Conservation (phyloP, 768 basidiomycete species). For the Asterophora lycoperdoides region DNA sequence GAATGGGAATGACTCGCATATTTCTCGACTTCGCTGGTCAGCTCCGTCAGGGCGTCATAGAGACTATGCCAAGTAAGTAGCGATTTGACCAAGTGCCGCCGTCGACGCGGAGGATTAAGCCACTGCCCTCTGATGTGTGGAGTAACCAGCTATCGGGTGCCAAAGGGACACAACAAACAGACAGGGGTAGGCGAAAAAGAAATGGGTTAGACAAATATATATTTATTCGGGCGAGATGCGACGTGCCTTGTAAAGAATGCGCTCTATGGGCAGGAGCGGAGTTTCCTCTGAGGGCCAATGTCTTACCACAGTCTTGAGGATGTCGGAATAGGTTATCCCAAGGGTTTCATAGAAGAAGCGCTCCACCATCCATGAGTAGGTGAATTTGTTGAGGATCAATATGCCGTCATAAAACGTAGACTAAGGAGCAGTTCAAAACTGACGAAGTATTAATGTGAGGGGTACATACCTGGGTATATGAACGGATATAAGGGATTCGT, state of each 20-base stretch:
- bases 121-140: constrained; percentile 58
- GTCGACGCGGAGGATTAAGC: constrained; percentile 63
- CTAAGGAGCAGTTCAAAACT: constrained; percentile 28
- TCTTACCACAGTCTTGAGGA: constrained; percentile 34
- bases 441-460: not conserved
- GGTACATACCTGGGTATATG: constrained; percentile 52
- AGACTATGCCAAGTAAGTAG: constrained; percentile 63
- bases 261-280: constrained; percentile 40
- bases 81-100: constrained; percentile 61
- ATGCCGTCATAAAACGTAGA: constrained; percentile 55
- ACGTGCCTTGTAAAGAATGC: constrained; percentile 39
- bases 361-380: constrained; percentile 53
- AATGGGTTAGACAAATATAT: constrained; percentile 1
- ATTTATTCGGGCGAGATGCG: constrained; percentile 1
- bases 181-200: constrained; percentile 4
- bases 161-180: not conserved
- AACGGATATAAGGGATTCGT: constrained; percentile 56
- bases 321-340: constrained; percentile 47
- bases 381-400: constrained; percentile 47
- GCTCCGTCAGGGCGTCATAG: constrained; percentile 43
- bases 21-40: constrained; percentile 27
- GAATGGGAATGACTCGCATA: constrained; percentile 20
- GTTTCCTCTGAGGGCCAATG: constrained; percentile 34
- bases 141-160: constrained; percentile 46
- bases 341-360: constrained; percentile 62